Evolutionary conservation across 1,284 basidiomycete species (phyloP).

Genomic region (Schizophyllum commune): DNA sequence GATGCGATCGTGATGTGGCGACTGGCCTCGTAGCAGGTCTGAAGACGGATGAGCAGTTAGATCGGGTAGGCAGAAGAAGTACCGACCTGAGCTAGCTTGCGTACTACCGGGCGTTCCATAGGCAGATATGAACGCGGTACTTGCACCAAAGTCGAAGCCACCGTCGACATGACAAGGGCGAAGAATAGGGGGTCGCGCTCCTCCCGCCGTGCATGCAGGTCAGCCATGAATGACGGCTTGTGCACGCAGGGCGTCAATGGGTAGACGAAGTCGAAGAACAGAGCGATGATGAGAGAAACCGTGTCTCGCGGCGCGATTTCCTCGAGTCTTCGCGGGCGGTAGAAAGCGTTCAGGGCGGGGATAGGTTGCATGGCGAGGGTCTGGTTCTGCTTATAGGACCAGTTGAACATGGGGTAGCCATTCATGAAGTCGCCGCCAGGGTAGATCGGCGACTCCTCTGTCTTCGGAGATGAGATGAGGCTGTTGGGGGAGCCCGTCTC

Average conservation of each 20-base stretch:
- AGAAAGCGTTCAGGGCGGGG: slow-evolving; percentile 65
- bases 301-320: slow-evolving; percentile 72
- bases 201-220: slow-evolving; percentile 68
- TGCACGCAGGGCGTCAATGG: slow-evolving; percentile 78
- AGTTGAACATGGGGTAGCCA: slow-evolving; percentile 60
- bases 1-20: slow-evolving; percentile 69
- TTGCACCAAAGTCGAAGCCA: slow-evolving; percentile 78
- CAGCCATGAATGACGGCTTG: slow-evolving; percentile 81
- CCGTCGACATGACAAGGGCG: slow-evolving; percentile 77
- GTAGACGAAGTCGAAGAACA: slow-evolving; percentile 88
- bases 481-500: slow-evolving; percentile 9
- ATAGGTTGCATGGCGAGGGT: slow-evolving; percentile 36
- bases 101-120: slow-evolving; percentile 69
- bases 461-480: slow-evolving; percentile 17
- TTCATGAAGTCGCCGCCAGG: slow-evolving; percentile 45
- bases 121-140: slow-evolving; percentile 75
- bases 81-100: slow-evolving; percentile 58
- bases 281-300: slow-evolving; percentile 68
- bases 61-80: neutral
- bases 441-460: slow-evolving; percentile 31
- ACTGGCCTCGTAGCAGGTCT: slow-evolving; percentile 75
- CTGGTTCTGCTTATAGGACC: slow-evolving; percentile 64
- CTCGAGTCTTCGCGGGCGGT: slow-evolving; percentile 61
- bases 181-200: slow-evolving; percentile 83
- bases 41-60: slow-evolving; percentile 11